Conservation (phyloP, 2,329 filamentous ascomycete species). For the Aschersonia sp. region DNA sequence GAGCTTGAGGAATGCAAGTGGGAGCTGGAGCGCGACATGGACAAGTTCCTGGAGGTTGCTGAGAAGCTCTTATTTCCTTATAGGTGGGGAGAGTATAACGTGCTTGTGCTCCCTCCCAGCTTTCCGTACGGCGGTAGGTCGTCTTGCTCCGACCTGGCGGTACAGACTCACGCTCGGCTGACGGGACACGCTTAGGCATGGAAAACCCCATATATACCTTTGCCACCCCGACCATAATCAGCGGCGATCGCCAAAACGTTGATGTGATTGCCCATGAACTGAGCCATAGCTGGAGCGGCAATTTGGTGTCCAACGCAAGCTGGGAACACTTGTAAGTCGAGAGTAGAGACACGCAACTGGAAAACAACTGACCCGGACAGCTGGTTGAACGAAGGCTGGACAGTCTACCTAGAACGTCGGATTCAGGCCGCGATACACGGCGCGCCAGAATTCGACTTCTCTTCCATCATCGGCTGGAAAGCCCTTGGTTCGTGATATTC, state of each 20-base stretch:
- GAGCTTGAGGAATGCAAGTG: slow-evolving; percentile 72
- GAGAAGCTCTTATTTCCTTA: slow-evolving; percentile 77
- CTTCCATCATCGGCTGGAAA: slow-evolving; percentile 92
- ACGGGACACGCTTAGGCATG: slow-evolving; percentile 37
- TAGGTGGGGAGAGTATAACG: slow-evolving; percentile 89
- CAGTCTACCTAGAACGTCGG: slow-evolving; percentile 81
- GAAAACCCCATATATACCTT: slow-evolving; percentile 93
- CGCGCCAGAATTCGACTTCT: slow-evolving; percentile 79
- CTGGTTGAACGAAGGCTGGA: slow-evolving; percentile 75
- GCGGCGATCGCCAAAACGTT: slow-evolving; percentile 78
- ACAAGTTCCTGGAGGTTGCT: slow-evolving; percentile 78
- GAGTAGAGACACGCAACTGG: too few species aligned
- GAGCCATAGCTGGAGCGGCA: slow-evolving; percentile 73
- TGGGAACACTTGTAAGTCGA: slow-evolving; percentile 65
- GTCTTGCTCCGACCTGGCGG: background rate
- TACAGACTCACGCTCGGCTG: background rate
- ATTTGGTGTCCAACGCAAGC: slow-evolving; percentile 62
- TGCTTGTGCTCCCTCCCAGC: slow-evolving; percentile 75
- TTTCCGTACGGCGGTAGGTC: slow-evolving; percentile 70
- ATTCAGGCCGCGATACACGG: slow-evolving; percentile 68
- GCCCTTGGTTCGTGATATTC: slow-evolving; percentile 39
- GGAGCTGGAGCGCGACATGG: slow-evolving; percentile 84
- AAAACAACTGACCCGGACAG: slow-evolving; percentile 14
- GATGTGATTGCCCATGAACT: slow-evolving; percentile 90
- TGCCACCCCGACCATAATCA: slow-evolving; percentile 87